Evolutionary conservation across 768 basidiomycete species (phyloP).

Genomic region (Trametes sanguinea): DNA sequence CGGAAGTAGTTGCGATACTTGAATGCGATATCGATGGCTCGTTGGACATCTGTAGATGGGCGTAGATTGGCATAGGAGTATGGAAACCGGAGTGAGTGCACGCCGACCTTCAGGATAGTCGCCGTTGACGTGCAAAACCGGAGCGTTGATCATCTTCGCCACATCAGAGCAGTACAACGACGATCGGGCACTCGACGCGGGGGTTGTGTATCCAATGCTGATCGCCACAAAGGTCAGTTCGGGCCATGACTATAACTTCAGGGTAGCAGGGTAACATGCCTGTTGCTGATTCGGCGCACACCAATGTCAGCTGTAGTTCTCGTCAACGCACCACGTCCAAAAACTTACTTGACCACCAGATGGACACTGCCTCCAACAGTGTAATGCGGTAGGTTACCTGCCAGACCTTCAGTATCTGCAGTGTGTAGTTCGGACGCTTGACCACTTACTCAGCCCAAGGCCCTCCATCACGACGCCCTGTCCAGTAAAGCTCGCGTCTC

Average conservation of each 20-base stretch:
- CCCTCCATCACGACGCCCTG: conserved; percentile 91
- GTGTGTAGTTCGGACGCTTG: conserved; percentile 29
- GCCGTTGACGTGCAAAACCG: conserved; percentile 89
- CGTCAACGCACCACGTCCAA: conserved; percentile 15
- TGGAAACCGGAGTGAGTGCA: not conserved
- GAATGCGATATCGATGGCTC: conserved; percentile 87
- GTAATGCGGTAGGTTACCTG: conserved; percentile 87
- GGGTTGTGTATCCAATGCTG: conserved; percentile 92
- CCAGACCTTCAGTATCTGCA: not conserved
- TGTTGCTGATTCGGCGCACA: conserved; percentile 47
- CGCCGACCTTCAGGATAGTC: conserved; percentile 78
- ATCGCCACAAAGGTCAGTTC: not conserved
- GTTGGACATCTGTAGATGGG: conserved; percentile 65
- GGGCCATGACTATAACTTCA: not conserved
- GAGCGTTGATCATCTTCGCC: conserved; percentile 89
- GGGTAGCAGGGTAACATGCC: conserved; percentile 39
- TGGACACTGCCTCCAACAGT: conserved; percentile 90
- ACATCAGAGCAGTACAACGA: conserved; percentile 87
- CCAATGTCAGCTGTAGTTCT: conserved; percentile 21
- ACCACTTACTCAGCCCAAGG: conserved; percentile 78
- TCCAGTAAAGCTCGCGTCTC: conserved; percentile 89
- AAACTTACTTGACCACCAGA: conserved; percentile 83
- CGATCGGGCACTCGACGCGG: conserved; percentile 80
- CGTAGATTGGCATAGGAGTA: not conserved
- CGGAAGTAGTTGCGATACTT: conserved; percentile 84